Conservation (phyloP, 1,284 basidiomycete species). For the Exsudoporus floridanus region DNA sequence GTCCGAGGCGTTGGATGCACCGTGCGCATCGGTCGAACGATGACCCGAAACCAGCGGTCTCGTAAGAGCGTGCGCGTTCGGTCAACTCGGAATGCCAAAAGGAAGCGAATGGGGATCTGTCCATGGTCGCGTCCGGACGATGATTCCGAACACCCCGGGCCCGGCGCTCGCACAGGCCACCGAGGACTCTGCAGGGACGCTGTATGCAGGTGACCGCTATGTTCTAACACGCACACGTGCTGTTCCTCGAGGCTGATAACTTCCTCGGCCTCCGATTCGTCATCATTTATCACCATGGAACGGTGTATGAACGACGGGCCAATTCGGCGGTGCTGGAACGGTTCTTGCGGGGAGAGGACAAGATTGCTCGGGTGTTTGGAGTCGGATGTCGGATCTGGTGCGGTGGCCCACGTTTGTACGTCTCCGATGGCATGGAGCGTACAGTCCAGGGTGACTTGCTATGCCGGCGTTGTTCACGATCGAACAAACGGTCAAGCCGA, state of each 20-base stretch:
- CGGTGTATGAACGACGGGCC: conserved; percentile 10
- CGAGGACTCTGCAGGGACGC: conserved; percentile 15
- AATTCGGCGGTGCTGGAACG: conserved; percentile 15
- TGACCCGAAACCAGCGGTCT: not conserved
- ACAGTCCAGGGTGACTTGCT: conserved; percentile 22
- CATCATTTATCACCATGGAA: not conserved
- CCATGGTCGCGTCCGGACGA: conserved; percentile 17
- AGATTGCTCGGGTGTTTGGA: conserved; percentile 17
- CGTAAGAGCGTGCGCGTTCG: not conserved
- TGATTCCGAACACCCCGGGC: conserved; percentile 7
- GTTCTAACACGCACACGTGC: not conserved
- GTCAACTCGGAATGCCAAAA: conserved; percentile 4
- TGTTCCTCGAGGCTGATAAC: not conserved
- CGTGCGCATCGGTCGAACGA: conserved; percentile 15
- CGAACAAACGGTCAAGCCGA: too few relatives aligned
- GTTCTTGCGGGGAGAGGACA: conserved; percentile 21
- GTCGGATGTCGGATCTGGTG: conserved; percentile 30
- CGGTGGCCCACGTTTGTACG: not conserved
- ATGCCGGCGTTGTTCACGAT: too few relatives aligned
- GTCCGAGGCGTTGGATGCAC: conserved; percentile 10
- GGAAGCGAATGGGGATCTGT: too few relatives aligned
- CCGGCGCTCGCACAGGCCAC: conserved; percentile 8
- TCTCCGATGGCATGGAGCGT: not conserved
- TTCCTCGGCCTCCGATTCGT: conserved; percentile 15
- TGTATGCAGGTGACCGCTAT: conserved; percentile 17